Evolutionary conservation across 139 green algal species (phyloP).

Genomic region (Penium margaritaceum): DNA sequence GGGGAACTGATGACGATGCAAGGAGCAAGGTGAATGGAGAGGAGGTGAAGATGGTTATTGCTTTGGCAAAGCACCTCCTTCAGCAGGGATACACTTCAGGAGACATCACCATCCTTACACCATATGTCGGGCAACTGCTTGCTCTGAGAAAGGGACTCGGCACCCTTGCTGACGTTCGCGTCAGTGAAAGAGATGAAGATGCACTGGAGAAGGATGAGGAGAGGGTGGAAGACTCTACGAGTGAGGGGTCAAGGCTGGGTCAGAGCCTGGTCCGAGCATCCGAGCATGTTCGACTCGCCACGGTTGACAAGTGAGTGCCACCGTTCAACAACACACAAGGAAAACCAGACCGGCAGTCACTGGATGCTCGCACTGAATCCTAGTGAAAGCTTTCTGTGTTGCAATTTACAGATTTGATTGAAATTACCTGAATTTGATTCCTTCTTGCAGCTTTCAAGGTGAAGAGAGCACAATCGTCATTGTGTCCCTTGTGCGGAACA

Average conservation of each 20-base stretch:
- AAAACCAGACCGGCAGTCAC: too few relatives aligned
- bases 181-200: conserved; percentile 56
- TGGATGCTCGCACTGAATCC: too few relatives aligned
- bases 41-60: conserved; percentile 55
- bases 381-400: too few relatives aligned
- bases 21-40: conserved; percentile 58
- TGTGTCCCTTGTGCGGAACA: conserved; percentile 65
- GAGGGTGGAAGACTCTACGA: conserved; percentile 19
- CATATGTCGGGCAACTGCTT: conserved; percentile 69
- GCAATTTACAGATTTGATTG: too few relatives aligned
- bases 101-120: conserved; percentile 68
- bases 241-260: background rate
- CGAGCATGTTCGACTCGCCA: conserved; percentile 55
- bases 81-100: conserved; percentile 55
- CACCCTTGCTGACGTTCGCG: conserved; percentile 47
- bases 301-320: conserved; percentile 71
- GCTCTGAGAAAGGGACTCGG: conserved; percentile 43
- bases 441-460: conserved; percentile 48
- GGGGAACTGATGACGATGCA: conserved; percentile 38
- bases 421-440: too few relatives aligned
- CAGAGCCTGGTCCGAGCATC: too few relatives aligned
- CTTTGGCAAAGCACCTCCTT: conserved; percentile 56
- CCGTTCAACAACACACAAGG: too few relatives aligned
- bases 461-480: conserved; percentile 62
- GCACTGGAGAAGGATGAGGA: conserved; percentile 51